Evolutionary conservation across 2,329 filamentous ascomycete species (phyloP).

Genomic region (Beauveria brongniartii): DNA sequence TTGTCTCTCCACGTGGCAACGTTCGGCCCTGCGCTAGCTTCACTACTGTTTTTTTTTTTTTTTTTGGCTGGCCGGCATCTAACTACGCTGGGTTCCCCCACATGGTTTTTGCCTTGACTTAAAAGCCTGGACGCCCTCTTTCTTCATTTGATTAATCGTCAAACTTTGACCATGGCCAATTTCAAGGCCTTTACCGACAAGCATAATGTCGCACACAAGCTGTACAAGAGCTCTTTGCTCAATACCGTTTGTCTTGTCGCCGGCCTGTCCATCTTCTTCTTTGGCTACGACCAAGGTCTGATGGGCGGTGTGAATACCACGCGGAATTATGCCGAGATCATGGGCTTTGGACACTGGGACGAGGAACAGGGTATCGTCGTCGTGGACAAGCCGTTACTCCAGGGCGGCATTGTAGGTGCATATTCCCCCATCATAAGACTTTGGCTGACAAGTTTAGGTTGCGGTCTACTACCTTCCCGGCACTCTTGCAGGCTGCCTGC

Average conservation of each 20-base stretch:
- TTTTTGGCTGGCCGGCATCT: background rate
- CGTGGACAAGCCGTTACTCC: constrained; percentile 40
- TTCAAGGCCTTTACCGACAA: constrained; percentile 8
- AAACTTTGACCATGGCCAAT: background rate
- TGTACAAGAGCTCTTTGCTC: constrained; percentile 48
- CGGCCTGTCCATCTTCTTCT: constrained; percentile 60
- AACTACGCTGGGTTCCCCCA: background rate
- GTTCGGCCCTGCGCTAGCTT: background rate
- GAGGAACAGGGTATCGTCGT: constrained; percentile 42
- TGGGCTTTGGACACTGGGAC: constrained; percentile 56
- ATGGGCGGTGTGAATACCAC: constrained; percentile 61
- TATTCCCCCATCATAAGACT: background rate
- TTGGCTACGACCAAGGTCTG: constrained; percentile 49
- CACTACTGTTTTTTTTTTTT: background rate
- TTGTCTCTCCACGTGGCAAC: background rate
- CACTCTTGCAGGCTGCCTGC: constrained; percentile 54
- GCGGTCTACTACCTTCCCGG: constrained; percentile 38
- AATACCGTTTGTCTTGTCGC: constrained; percentile 56
- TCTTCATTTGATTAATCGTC: background rate
- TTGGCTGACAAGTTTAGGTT: constrained; percentile 13
- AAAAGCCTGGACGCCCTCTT: background rate
- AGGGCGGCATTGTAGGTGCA: constrained; percentile 21
- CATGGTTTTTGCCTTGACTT: background rate
- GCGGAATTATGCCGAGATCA: constrained; percentile 54
- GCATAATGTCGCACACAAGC: constrained; percentile 36